Base-by-base conservation (phyloP, 345 rosid species). In the Eutrema yunnanense region DNA sequence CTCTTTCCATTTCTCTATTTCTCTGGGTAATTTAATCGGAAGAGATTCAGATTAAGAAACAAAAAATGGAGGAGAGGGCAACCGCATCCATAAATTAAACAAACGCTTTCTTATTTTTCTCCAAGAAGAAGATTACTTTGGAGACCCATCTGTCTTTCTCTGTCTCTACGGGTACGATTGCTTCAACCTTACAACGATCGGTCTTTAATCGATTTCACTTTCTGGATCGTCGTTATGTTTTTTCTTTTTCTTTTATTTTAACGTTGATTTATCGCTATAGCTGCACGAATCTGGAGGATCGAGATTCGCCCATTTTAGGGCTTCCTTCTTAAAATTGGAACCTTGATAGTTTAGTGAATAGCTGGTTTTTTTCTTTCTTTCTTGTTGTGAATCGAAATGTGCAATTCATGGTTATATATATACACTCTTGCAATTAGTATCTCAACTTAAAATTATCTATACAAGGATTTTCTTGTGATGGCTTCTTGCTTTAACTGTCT, bases 161-260 rank as follows among this genome's bases (percentile, higher is more conserved):
- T 73, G 6, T 44, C 16, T 57, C 34, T 71, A n/a, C 52, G 1
- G 72, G 77, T 73, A 65, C n/a, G 9, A 40, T 38, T 48, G 32
- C 34, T 48, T 63, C 38, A 5, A 8, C 0, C 14, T 5, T 8
- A 8, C n/a, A 58, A 42, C 30, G 36, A 63, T 73, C 71, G 66
- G 65, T 73, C 72, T 65, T 27, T 11, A 19, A 73, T 57, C 65
- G 57, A 13, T 65, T 65, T 55, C 49, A 37, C 47, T 56, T 56
- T 48, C 3, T 65, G 50, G 77, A 55, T 64, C 65, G 5, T 64
- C 33, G 19, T 42, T 16, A 19, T 72, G n/a, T 52, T 41, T 16
- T 37, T 71, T 42, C 62, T 5, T 71, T 72, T 14, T 37, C 7
- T 64, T n/a, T 29, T 30, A 10, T 10, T 49, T 29, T 3, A n/a